Percentiles rank a stretch among this genome's conserved stretches.
Evolutionary conservation across 1,139 yeast genomes (phyloP).

Genomic region (Geotrichum restrictum): DNA sequence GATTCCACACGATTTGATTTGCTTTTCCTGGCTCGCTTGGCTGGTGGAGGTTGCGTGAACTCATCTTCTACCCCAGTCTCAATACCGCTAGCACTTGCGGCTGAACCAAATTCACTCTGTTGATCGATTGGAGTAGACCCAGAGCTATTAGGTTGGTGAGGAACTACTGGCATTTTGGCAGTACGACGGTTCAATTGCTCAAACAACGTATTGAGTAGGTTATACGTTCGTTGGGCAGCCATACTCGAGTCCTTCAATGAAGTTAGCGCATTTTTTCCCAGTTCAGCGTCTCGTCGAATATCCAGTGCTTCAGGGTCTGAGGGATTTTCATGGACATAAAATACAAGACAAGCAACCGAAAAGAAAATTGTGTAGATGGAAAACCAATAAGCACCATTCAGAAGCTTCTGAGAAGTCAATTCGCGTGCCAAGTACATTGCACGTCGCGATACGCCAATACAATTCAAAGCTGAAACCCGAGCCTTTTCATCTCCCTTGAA

Average conservation of each 20-base stretch:
- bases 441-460: slow-evolving; percentile 79
- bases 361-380: slow-evolving; percentile 88
- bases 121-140: slow-evolving; percentile 8
- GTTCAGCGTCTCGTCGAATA: slow-evolving; percentile 71
- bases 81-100: background rate
- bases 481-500: slow-evolving; percentile 47
- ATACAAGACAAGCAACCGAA: slow-evolving; percentile 81
- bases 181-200: slow-evolving; percentile 52
- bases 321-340: slow-evolving; percentile 74
- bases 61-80: background rate
- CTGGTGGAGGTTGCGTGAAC: background rate
- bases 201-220: slow-evolving; percentile 71
- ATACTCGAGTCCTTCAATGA: slow-evolving; percentile 67
- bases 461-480: slow-evolving; percentile 73
- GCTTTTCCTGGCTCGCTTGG: background rate
- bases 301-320: slow-evolving; percentile 48
- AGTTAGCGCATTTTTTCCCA: slow-evolving; percentile 71
- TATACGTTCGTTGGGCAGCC: slow-evolving; percentile 77
- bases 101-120: slow-evolving; percentile 7
- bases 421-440: slow-evolving; percentile 81
- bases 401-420: slow-evolving; percentile 66
- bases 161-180: slow-evolving; percentile 19
- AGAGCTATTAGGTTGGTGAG: slow-evolving; percentile 2
- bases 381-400: slow-evolving; percentile 91
- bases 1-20: background rate